phyloP scores from a whole-genome alignment of 1,284 basidiomycete genomes.

The Pascua guehoae region DNA sequence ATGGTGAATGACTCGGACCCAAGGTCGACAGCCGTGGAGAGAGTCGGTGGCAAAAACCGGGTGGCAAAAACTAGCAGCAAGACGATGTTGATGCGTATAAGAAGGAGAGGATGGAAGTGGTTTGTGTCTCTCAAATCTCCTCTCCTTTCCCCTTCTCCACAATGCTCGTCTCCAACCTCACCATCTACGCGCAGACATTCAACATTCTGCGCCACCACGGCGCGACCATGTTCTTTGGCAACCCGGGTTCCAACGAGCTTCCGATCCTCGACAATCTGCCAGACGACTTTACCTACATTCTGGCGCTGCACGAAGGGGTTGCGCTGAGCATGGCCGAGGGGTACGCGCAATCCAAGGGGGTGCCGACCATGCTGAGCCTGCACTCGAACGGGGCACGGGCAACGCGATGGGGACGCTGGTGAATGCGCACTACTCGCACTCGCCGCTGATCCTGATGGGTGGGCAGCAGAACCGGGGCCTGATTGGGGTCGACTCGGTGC shows the following conservation, averaged over 20 bases:
- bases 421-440: conserved; percentile 12
- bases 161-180: not conserved
- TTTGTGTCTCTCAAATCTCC: too few species aligned
- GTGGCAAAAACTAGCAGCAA: too few species aligned
- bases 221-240: conserved; percentile 15
- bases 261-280: conserved; percentile 14
- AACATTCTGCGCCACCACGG: conserved; percentile 3
- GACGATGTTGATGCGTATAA: too few species aligned
- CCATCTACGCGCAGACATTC: not conserved
- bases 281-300: conserved; percentile 12
- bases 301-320: conserved; percentile 10
- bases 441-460: conserved; percentile 12
- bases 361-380: conserved; percentile 8
- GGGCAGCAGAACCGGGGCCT: conserved; percentile 15
- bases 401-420: conserved; percentile 17
- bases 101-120: too few species aligned
- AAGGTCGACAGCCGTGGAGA: too few species aligned
- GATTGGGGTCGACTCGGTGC: conserved; percentile 14
- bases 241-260: conserved; percentile 17
- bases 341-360: conserved; percentile 5
- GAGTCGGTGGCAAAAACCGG: too few species aligned
- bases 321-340: conserved; percentile 16
- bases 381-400: conserved; percentile 12
- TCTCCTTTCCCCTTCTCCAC: too few species aligned
- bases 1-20: too few species aligned